Evolutionary conservation across 768 basidiomycete species (phyloP).

Genomic region (Amanita rubescens): DNA sequence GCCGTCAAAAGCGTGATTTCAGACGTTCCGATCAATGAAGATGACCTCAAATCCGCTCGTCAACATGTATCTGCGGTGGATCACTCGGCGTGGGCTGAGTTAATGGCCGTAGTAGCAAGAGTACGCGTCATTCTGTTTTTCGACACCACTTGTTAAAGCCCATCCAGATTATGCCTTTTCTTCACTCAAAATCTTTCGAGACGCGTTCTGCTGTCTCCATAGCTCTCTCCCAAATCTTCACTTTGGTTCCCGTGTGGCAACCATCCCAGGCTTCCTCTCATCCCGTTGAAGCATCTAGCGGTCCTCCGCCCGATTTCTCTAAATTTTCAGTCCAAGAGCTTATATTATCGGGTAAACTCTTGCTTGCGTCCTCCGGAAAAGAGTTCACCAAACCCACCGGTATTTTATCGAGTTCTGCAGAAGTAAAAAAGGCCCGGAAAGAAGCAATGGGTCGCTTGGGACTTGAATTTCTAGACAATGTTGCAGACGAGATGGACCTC

Average conservation of each 20-base stretch:
- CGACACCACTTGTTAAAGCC: constrained; percentile 5
- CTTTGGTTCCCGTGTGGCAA: constrained; percentile 75
- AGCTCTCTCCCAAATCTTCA: constrained; percentile 83
- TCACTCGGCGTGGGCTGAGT: constrained; percentile 80
- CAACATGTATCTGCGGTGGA: constrained; percentile 55
- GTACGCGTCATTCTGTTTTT: constrained; percentile 34
- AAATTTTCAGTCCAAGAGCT: constrained; percentile 72
- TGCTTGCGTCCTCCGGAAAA: constrained; percentile 90
- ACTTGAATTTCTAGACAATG: constrained; percentile 74
- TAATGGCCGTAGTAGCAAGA: constrained; percentile 85
- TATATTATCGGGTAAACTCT: constrained; percentile 65
- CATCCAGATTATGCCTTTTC: constrained; percentile 76
- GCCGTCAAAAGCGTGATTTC: constrained; percentile 79
- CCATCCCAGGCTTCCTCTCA: constrained; percentile 19
- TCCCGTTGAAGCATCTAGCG: constrained; percentile 23
- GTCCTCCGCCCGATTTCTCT: constrained; percentile 50
- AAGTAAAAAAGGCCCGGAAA: constrained; percentile 81
- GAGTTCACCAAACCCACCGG: constrained; percentile 76
- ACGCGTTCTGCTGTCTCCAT: constrained; percentile 85
- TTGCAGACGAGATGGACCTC: constrained; percentile 78
- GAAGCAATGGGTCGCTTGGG: constrained; percentile 87
- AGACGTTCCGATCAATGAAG: constrained; percentile 70
- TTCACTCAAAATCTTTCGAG: constrained; percentile 89
- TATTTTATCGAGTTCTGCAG: constrained; percentile 64
- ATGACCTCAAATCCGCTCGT: constrained; percentile 61